A percentile compares a stretch with the other conserved stretches of the same genome.
Conservation (phyloP, 1,139 yeast genomes). For the Candida glucosophila region DNA sequence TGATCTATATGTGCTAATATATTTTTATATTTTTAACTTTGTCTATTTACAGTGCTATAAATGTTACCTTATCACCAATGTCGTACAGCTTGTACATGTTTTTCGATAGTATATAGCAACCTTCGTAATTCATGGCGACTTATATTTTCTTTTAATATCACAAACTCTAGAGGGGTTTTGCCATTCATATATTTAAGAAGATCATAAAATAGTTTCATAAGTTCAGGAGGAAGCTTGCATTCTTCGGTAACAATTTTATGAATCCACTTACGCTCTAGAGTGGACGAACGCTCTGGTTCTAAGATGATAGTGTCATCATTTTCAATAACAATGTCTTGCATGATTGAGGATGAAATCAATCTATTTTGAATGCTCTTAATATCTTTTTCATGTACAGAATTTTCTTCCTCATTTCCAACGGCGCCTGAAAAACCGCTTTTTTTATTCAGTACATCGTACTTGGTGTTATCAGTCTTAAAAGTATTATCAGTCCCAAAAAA, state of each 20-base stretch:
- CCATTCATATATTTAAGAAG: slow-evolving; percentile 83
- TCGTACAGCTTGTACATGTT: slow-evolving; percentile 39
- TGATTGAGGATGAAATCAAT: slow-evolving; percentile 5
- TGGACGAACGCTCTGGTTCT: slow-evolving; percentile 83
- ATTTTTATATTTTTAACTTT: slow-evolving; percentile 1
- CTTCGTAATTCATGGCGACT: slow-evolving; percentile 59
- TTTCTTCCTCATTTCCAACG: slow-evolving; percentile 7
- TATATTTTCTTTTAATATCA: slow-evolving; percentile 60
- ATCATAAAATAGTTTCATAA: slow-evolving; percentile 56
- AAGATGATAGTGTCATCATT: slow-evolving; percentile 74
- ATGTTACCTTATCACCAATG: slow-evolving; percentile 36
- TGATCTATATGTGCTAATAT: no score
- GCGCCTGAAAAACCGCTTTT: no score
- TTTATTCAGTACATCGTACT: no score
- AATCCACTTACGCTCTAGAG: slow-evolving; percentile 82
- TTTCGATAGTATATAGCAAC: slow-evolving; percentile 52
- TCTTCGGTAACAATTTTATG: slow-evolving; percentile 66
- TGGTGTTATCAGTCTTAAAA: slow-evolving; percentile 13
- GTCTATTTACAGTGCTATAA: no score
- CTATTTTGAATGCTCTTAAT: slow-evolving; percentile 8
- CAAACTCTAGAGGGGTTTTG: slow-evolving; percentile 63
- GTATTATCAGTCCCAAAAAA: slow-evolving; percentile 21
- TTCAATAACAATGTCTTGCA: slow-evolving; percentile 38
- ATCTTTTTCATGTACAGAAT: slow-evolving; percentile 6
- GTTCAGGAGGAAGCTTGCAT: slow-evolving; percentile 46